Base-by-base conservation (phyloP, 768 basidiomycete genomes). In the Nevesoporus exiguus region DNA sequence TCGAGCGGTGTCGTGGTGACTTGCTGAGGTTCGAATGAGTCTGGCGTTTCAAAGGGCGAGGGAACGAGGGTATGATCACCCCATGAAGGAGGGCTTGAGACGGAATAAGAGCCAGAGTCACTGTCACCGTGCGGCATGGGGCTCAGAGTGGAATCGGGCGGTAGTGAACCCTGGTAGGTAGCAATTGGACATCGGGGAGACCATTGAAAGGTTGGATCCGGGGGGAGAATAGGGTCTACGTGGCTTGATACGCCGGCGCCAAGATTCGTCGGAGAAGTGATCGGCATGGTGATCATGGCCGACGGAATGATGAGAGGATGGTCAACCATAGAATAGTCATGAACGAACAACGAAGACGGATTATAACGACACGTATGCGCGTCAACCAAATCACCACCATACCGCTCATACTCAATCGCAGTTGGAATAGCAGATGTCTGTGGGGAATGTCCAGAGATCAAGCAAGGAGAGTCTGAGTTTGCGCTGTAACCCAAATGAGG, bases 361-460 rank as follows among this genome's bases (percentile, higher is more conserved):
- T 10, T 45, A 33, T 43, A 27, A 41, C 33, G 46, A 37, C 19
- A 24, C 15, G 15, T 2, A 22, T 54, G 52, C 31, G 52, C 47
- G 47, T 24, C 47, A 31, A 48, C 61, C 42, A 52, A 21, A n/a
- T 27, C 29, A 42, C 15, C 34, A n/a, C 27, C 33, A 10, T 24
- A 25, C 5, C 31, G 48, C 19, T 43, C n/a, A 25, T 21, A 3
- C 30, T n/a, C 31, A 14, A 27, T 14, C 24, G 13, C 39, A 47
- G 19, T 52, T 1, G 61, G 30, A 51, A 54, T 54, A 41, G 52
- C 30, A 51, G 54, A 54, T 17, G 22, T 10, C 9, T 22, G 27
- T 2, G 27, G 17, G n/a, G 17, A 21, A 27, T 33, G n/a, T 2
- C 24, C 44, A 15, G 49, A 21, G 8, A 46, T 50, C 33, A 41